Evolutionary conservation across 192 early-diverging fungal species (phyloP).

Genomic region (Phycomyces nitens): DNA sequence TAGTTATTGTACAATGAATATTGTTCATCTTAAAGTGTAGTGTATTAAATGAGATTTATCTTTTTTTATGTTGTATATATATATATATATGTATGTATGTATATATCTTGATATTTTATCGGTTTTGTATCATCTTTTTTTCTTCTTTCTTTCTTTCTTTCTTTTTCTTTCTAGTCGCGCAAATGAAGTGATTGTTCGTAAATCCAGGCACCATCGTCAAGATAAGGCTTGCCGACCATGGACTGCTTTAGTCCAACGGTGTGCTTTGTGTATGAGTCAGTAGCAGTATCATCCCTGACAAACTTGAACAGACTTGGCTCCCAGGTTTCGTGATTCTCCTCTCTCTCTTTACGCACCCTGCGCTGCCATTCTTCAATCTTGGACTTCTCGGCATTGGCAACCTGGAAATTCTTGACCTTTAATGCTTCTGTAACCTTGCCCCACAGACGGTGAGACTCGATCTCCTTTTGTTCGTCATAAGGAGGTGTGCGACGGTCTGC

Average conservation of each 20-base stretch:
- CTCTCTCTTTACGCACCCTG: constrained; percentile 55
- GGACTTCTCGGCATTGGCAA: constrained; percentile 64
- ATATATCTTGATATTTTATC: no score
- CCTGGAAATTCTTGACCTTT: constrained; percentile 57
- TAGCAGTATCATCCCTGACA: constrained; percentile 15
- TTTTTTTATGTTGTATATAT: no score
- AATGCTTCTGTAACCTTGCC: constrained; percentile 61
- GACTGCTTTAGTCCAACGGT: constrained; percentile 1
- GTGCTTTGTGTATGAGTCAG: constrained; percentile 9
- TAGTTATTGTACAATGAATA: no score
- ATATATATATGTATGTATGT: no score
- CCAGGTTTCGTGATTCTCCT: constrained; percentile 46
- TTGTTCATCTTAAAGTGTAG: no score
- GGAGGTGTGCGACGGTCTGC: constrained; percentile 58
- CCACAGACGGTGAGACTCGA: constrained; percentile 73
- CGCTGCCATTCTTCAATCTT: constrained; percentile 69
- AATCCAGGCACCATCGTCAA: constrained; percentile 32
- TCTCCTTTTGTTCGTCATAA: constrained; percentile 51
- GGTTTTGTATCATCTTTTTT: no score
- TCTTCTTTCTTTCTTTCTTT: no score
- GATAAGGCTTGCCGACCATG: constrained; percentile 17
- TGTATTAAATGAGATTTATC: no score
- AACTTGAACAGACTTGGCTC: constrained; percentile 27
- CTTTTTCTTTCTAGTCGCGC: constrained; percentile 3
- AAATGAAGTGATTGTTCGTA: constrained; percentile 32